Evolutionary conservation across 805 yeast genomes (phyloP).

Genomic region (Lachancea sp.): DNA sequence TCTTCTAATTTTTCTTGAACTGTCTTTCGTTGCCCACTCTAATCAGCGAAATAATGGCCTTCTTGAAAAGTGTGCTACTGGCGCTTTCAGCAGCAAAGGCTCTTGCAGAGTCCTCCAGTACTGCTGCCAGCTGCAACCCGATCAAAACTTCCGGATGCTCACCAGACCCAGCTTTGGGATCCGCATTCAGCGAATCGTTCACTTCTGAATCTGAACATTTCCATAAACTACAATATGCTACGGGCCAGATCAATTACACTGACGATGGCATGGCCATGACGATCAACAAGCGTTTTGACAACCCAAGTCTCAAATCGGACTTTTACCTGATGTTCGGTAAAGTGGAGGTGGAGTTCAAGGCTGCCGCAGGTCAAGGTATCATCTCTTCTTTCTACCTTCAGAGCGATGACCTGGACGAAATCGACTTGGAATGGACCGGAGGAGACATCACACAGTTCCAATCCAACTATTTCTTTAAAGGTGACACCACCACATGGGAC

Average conservation of each 20-base stretch:
- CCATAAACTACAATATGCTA: constrained; percentile 38
- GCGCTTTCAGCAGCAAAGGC: constrained; percentile 1
- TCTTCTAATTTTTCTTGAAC: no score
- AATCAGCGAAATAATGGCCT: neutral
- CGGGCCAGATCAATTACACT: constrained; percentile 41
- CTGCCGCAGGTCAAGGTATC: constrained; percentile 74
- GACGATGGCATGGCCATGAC: constrained; percentile 56
- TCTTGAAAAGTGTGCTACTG: neutral
- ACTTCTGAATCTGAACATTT: constrained; percentile 35
- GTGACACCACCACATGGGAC: constrained; percentile 68
- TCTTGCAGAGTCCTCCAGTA: neutral
- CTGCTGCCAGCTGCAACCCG: constrained; percentile 39
- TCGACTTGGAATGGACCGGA: constrained; percentile 85
- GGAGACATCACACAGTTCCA: constrained; percentile 70
- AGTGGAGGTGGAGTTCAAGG: constrained; percentile 62
- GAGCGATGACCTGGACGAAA: constrained; percentile 81
- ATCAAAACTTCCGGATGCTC: constrained; percentile 34
- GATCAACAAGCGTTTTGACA: constrained; percentile 57
- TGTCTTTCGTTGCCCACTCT: neutral
- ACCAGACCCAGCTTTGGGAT: constrained; percentile 57
- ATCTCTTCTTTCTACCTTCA: constrained; percentile 77
- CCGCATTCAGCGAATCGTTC: constrained; percentile 49
- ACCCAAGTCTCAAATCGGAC: constrained; percentile 70
- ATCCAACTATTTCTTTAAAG: constrained; percentile 76
- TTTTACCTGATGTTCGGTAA: constrained; percentile 88